Conservation (phyloP, 306 rosid species). For the Arachis stenosperma region DNA sequence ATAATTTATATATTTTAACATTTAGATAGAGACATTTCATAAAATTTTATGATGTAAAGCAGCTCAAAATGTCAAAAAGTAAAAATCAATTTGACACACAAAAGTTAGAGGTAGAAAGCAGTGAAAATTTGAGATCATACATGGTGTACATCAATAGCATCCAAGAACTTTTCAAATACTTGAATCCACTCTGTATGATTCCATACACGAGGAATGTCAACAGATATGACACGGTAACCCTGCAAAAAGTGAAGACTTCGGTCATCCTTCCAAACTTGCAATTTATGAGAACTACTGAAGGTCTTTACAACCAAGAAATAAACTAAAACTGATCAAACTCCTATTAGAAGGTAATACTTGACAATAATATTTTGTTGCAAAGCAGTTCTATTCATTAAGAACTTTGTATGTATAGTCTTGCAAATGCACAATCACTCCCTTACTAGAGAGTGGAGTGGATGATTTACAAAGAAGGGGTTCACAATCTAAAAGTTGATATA, state of each 20-base stretch:
- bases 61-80: conserved; percentile 32
- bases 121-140: conserved; percentile 53
- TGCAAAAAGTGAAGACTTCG: conserved; percentile 43
- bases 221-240: conserved; percentile 97
- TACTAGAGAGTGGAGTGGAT: not conserved
- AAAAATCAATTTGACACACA: conserved; percentile 26
- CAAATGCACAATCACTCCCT: not conserved
- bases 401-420: not conserved
- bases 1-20: conserved; percentile 32
- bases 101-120: conserved; percentile 22
- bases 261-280: conserved; percentile 22
- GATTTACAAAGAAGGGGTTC: not conserved
- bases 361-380: conserved; percentile 3
- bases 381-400: not conserved
- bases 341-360: conserved; percentile 6
- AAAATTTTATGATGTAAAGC: conserved; percentile 25
- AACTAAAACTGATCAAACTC: conserved; percentile 13
- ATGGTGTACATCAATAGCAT: conserved; percentile 97
- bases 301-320: conserved; percentile 10
- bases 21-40: conserved; percentile 4
- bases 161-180: conserved; percentile 97
- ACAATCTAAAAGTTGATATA: conserved; percentile 14
- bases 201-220: conserved; percentile 97
- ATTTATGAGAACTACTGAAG: conserved; percentile 22
- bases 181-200: conserved; percentile 91